Percentiles rank a stretch among this genome's conserved stretches.
These are phyloP conservation scores for Capsicum pubescens DNA, from an alignment of 257 asterid species.

Conservation along the genomic window DNA sequence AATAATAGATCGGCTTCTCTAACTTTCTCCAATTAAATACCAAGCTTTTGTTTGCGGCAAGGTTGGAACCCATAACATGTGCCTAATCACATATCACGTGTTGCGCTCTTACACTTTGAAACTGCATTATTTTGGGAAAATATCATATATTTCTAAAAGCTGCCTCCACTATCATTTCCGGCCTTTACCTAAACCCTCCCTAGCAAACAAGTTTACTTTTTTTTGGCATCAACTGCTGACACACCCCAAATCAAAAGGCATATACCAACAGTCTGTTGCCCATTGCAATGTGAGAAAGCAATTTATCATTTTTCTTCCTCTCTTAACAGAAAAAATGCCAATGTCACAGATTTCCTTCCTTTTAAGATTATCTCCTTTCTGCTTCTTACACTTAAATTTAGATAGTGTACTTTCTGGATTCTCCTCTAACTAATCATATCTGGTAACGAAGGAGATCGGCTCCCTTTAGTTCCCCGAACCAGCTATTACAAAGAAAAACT, in stretches of 20 bases:
- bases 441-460: conserved; percentile 5
- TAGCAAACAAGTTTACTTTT: background rate
- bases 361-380: background rate
- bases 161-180: background rate
- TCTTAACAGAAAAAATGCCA: background rate
- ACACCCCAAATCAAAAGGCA: conserved; percentile 15
- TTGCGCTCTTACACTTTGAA: background rate
- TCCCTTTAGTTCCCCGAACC: background rate
- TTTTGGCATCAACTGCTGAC: conserved; percentile 14
- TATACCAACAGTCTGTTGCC: conserved; percentile 5
- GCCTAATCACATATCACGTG: background rate
- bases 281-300: conserved; percentile 15
- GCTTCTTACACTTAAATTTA: background rate
- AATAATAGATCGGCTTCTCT: background rate
- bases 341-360: background rate
- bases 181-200: conserved; percentile 4
- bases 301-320: background rate
- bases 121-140: conserved; percentile 15
- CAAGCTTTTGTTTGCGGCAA: background rate
- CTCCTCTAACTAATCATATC: conserved; percentile 11
- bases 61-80: conserved; percentile 16
- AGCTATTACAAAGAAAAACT: background rate
- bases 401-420: conserved; percentile 17
- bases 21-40: conserved; percentile 19
- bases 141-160: conserved; percentile 4